These are phyloP conservation scores for Polyporus tsugae DNA, from an alignment of 1,284 basidiomycete genomes.

Conservation along the genomic window DNA sequence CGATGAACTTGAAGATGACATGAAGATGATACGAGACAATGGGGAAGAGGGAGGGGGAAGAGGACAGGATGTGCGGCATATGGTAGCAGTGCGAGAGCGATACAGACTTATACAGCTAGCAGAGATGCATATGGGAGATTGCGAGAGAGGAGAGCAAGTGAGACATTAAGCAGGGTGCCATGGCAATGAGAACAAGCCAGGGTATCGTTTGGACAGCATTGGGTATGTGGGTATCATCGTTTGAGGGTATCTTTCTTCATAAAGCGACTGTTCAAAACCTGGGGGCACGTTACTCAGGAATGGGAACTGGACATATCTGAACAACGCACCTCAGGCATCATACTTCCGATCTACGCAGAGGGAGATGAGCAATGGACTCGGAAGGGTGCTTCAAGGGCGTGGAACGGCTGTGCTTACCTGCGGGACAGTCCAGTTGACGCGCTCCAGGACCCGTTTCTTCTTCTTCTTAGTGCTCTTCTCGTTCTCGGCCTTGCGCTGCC, in stretches of 20 bases:
- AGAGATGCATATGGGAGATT: neutral
- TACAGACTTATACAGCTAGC: neutral
- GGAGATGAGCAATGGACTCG: neutral
- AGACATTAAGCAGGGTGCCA: neutral
- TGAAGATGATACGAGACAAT: neutral
- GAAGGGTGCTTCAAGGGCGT: too few relatives aligned
- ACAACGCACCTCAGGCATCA: neutral
- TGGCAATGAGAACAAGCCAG: neutral
- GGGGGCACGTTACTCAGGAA: neutral
- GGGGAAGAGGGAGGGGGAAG: neutral
- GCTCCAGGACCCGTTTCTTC: constrained; percentile 7
- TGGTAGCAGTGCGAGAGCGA: neutral
- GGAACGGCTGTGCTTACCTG: constrained; percentile 11
- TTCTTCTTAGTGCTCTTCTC: neutral
- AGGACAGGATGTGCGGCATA: neutral
- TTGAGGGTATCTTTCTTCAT: constrained; percentile 1
- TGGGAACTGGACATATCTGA: too few relatives aligned
- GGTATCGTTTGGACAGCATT: neutral
- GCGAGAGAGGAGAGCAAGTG: neutral
- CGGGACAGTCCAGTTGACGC: constrained; percentile 15
- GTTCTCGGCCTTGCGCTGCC: neutral
- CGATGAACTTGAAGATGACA: neutral
- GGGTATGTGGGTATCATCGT: constrained; percentile 3
- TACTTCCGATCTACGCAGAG: neutral
- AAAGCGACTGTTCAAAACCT: neutral